Percentiles rank a stretch among this genome's conserved stretches.
phyloP scores from a whole-genome alignment of 805 yeast species.

The Saccharomycopsis javanensis region DNA sequence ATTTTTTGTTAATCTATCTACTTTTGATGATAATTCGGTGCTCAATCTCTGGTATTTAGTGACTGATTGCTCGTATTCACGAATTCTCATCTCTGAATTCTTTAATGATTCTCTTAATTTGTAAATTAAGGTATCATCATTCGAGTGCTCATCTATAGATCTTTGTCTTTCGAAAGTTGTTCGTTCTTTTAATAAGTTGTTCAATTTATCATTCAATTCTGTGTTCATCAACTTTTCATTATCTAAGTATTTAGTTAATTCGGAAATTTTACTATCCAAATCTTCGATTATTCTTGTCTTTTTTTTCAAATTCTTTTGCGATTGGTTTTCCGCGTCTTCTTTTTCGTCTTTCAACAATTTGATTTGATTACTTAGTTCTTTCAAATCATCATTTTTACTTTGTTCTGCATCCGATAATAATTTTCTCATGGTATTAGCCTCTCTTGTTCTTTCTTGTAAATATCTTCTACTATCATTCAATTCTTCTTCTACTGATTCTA shows the following conservation, averaged over 20 bases:
- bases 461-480: constrained; percentile 62
- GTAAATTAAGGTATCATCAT: constrained; percentile 21
- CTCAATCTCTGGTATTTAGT: constrained; percentile 46
- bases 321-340: constrained; percentile 45
- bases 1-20: constrained; percentile 60
- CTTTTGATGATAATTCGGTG: constrained; percentile 57
- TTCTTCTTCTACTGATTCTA: constrained; percentile 72
- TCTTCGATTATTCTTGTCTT: constrained; percentile 63
- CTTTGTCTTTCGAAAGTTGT: constrained; percentile 3
- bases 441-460: constrained; percentile 74
- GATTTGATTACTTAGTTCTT: constrained; percentile 47
- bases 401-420: constrained; percentile 61
- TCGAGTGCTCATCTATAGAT: background rate
- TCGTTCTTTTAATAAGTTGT: constrained; percentile 2
- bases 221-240: constrained; percentile 21
- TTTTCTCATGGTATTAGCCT: constrained; percentile 62
- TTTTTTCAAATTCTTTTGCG: constrained; percentile 39
- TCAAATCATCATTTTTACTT: constrained; percentile 38
- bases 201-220: constrained; percentile 16
- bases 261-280: constrained; percentile 33
- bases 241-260: constrained; percentile 25
- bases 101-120: constrained; percentile 47
- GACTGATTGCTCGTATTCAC: constrained; percentile 48
- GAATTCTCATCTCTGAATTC: constrained; percentile 39
- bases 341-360: constrained; percentile 50